Evolutionary conservation across 805 yeast genomes (phyloP).

Genomic region (Saccharomycopsis microspora): DNA sequence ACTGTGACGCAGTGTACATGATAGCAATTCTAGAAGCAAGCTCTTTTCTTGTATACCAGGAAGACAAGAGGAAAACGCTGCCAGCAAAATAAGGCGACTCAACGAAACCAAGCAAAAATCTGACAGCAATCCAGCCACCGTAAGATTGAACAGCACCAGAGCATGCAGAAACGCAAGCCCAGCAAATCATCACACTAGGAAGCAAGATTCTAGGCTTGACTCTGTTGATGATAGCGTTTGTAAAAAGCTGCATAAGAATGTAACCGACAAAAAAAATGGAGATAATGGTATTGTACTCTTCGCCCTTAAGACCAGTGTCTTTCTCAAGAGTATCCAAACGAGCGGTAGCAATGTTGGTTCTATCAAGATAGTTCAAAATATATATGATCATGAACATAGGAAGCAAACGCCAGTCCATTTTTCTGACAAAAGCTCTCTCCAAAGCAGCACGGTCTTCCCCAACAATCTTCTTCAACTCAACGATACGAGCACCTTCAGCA

Average conservation of each 20-base stretch:
- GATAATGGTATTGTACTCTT: constrained; percentile 39
- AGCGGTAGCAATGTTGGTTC: constrained; percentile 38
- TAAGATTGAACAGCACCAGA: constrained; percentile 33
- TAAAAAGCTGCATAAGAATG: constrained; percentile 36
- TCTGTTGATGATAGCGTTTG: constrained; percentile 31
- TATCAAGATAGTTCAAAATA: constrained; percentile 38
- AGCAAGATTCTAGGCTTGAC: constrained; percentile 41
- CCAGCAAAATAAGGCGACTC: constrained; percentile 39
- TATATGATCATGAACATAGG: constrained; percentile 41
- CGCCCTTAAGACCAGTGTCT: constrained; percentile 35
- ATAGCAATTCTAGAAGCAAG: constrained; percentile 36
- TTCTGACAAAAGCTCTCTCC: constrained; percentile 33
- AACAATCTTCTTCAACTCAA: constrained; percentile 7
- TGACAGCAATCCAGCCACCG: constrained; percentile 32
- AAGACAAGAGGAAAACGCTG: constrained; percentile 21
- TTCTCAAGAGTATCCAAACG: constrained; percentile 47
- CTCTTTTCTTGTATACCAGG: constrained; percentile 36
- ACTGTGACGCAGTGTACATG: constrained; percentile 39
- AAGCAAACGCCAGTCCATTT: constrained; percentile 36
- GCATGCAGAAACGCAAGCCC: constrained; percentile 26
- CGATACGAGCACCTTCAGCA: constrained; percentile 1
- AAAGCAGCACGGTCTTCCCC: constrained; percentile 32
- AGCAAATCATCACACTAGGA: constrained; percentile 31
- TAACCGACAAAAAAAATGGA: constrained; percentile 33
- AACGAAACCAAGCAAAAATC: constrained; percentile 35